Base-by-base conservation (phyloP, 352 stramenopile genomes). In the Saprolegnia parasitica region DNA sequence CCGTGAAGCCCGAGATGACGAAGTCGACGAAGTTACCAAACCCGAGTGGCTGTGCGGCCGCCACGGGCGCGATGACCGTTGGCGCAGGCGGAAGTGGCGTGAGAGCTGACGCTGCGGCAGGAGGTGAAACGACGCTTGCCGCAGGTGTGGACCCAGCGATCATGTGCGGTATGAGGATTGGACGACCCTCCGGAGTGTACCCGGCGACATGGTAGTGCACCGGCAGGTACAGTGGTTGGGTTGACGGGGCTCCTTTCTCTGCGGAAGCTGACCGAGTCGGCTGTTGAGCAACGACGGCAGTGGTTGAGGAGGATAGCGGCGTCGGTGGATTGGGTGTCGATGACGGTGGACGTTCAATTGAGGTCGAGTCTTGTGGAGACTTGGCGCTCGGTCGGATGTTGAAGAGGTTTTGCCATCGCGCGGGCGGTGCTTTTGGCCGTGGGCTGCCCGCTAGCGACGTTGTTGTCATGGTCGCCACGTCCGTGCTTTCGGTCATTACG, bases 21-120 rank as follows among this genome's bases (percentile, higher is more conserved):
- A 62, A 37, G 55, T 37, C 24, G n/a, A 24, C 6, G 55, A 37
- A 45, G 55, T 24, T 42, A 21, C 35, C 23, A 4, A 37, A 57
- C 54, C 37, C 65, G 37, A 56, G 52, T 8, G 15, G 54, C 50
- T 29, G 49, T 73, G 61, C 74, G 71, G 1, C 76, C 75, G 18
- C 32, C 75, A 63, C 23, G 74, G 40, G 45, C 75, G 67, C 60
- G 23, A 47, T 8, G 13, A 49, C 18, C 42, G 18, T n/a, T 15
- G 42, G 42, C 18, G 42, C 13, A n/a, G 42, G 13, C 42, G 18
- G 13, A 49, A n/a, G 13, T n/a, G 42, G 42, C 42, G 42, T 49
- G 42, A n/a, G 18, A 10, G 18, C 42, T n/a, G 42, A n/a, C 42
- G 18, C 3, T n/a, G 42, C 18, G 11, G 42, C 13, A 49, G 42